Percentiles rank a stretch among this genome's conserved stretches.
These are phyloP conservation scores for Cyberlindnera veronae DNA, from an alignment of 805 yeast genomes.

Conservation along the genomic window DNA sequence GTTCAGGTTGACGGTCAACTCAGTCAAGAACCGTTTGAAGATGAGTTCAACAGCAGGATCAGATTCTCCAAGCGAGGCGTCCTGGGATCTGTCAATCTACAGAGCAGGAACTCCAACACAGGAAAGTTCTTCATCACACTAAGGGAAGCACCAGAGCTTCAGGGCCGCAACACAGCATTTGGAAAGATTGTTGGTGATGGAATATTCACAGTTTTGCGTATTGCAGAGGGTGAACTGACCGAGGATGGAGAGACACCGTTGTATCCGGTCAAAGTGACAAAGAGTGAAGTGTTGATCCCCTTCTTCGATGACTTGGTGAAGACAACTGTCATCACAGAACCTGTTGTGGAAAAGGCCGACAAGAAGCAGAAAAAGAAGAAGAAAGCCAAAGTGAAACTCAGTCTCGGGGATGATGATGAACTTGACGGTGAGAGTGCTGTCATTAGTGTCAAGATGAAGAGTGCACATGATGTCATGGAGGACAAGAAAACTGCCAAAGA, in stretches of 20 bases:
- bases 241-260: slow-evolving; percentile 42
- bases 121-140: slow-evolving; percentile 49
- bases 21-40: slow-evolving; percentile 25
- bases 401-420: slow-evolving; percentile 23
- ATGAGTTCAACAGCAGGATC: slow-evolving; percentile 52
- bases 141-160: slow-evolving; percentile 41
- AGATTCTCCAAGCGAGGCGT: slow-evolving; percentile 50
- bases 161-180: slow-evolving; percentile 42
- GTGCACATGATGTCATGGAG: slow-evolving; percentile 38
- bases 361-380: slow-evolving; percentile 21
- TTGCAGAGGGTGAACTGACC: slow-evolving; percentile 44
- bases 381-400: slow-evolving; percentile 34
- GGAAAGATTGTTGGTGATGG: slow-evolving; percentile 60
- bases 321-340: background rate
- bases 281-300: slow-evolving; percentile 40
- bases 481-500: slow-evolving; percentile 24
- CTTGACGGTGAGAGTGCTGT: slow-evolving; percentile 20
- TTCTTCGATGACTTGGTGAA: slow-evolving; percentile 44
- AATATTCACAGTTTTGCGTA: slow-evolving; percentile 47
- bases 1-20: slow-evolving; percentile 35
- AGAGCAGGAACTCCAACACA: slow-evolving; percentile 29
- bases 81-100: slow-evolving; percentile 45
- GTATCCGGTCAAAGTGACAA: slow-evolving; percentile 46
- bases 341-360: background rate
- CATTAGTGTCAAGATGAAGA: slow-evolving; percentile 35